Evolutionary conservation across 768 basidiomycete genomes (phyloP), one percentile per base, ranked within the genome.

Genomic region (Mrakia gelida): DNA sequence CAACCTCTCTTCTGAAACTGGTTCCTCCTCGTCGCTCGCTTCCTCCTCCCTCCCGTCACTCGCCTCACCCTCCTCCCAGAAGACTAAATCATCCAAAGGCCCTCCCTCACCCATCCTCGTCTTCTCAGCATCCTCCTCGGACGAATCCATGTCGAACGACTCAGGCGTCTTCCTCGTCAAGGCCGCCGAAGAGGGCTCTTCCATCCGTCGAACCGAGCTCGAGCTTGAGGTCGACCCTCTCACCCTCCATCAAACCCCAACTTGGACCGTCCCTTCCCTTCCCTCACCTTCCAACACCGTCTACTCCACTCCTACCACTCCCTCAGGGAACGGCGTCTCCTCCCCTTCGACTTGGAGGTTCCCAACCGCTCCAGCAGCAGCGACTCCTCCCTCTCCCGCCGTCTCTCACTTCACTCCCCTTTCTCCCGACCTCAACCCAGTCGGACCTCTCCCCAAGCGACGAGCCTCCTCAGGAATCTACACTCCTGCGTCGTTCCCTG

Each of bases 381-480:
- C n/a, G n/a, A 32, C 63, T 34, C 63, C 63, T 65, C 63, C 32
- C n/a, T 65, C 63, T 7, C 63, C 63, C 30, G 63, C 63, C 32
- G 21, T 32, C 30, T 65, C 63, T 0, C 18, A n/a, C 30, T 65
- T 65, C 32, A 65, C 63, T 7, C 63, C 63, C 21, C 63, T 65
- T 18, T 65, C 63, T 21, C 63, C 63, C 16, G 63, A 65, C 32
- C 63, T 65, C 30, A 65, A 65, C 32, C 63, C 63, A 21, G 18
- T 21, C 15, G 63, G 63, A 3, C 63, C 63, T 23, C 63, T 65
- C 28, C 63, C 63, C 6, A 65, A 65, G 9, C 63, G 63, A 34
- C 63, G 63, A 32, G 63, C 63, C 8, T 65, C 63, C 3, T 32
- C 28, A 3, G 63, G 63, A 30, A 18, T 65, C 30, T 65, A 65